phyloP scores from a whole-genome alignment of 495 filamentous ascomycete genomes.

The Cairneyella variabilis region DNA sequence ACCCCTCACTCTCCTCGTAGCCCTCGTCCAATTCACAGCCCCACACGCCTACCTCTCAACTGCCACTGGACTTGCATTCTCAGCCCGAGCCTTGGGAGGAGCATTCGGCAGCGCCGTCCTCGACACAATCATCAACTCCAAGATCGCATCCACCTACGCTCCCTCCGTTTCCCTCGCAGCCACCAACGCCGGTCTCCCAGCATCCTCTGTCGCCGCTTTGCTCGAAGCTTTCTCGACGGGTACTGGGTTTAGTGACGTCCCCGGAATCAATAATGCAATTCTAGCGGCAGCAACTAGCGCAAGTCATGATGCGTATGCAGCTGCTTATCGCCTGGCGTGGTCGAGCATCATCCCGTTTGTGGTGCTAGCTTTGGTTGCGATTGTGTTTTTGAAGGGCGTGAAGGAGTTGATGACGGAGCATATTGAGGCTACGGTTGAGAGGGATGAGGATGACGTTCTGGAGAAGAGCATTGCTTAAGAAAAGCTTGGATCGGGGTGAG shows the following conservation, averaged over 20 bases:
- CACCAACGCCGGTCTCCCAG: slow-evolving; percentile 37
- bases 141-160: slow-evolving; percentile 36
- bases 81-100: slow-evolving; percentile 49
- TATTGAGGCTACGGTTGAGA: slow-evolving; percentile 43
- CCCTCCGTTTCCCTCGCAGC: slow-evolving; percentile 34
- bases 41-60: slow-evolving; percentile 52
- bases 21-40: slow-evolving; percentile 49
- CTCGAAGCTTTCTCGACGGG: slow-evolving; percentile 34
- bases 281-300: slow-evolving; percentile 34
- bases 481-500: too few species aligned
- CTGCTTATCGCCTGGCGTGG: slow-evolving; percentile 47
- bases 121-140: slow-evolving; percentile 48
- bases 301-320: slow-evolving; percentile 39
- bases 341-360: slow-evolving; percentile 50
- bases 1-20: slow-evolving; percentile 37
- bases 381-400: slow-evolving; percentile 43
- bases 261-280: slow-evolving; percentile 32
- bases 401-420: slow-evolving; percentile 49
- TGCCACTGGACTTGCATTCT: slow-evolving; percentile 51
- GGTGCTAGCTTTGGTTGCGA: slow-evolving; percentile 41
- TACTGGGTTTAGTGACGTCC: slow-evolving; percentile 25
- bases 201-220: slow-evolving; percentile 32
- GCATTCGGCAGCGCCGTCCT: slow-evolving; percentile 53
- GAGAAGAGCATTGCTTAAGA: too few species aligned
- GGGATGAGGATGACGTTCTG: too few species aligned